A percentile compares a stretch with the other conserved stretches of the same genome.
phyloP scores from a whole-genome alignment of 441 rosid species.

The Biscutella laevigata region DNA sequence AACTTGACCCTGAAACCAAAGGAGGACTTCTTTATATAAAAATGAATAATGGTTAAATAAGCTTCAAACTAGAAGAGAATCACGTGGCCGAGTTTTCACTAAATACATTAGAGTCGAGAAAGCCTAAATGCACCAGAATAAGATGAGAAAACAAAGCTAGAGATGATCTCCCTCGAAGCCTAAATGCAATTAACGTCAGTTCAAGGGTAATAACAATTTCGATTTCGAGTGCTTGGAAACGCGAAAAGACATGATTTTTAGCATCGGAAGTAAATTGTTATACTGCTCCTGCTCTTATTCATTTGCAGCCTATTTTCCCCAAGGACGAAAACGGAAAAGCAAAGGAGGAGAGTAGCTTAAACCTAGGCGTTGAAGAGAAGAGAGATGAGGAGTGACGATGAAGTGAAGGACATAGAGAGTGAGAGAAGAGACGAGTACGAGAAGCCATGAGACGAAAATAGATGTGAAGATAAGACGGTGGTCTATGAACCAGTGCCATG shows the following conservation, averaged over 20 bases:
- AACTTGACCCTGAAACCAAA: constrained; percentile 39
- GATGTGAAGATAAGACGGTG: constrained; percentile 24
- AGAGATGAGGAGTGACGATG: constrained; percentile 19
- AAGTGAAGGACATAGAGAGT: constrained; percentile 7
- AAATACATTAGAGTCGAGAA: not conserved
- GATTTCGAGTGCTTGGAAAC: not conserved
- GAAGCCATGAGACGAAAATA: constrained; percentile 22
- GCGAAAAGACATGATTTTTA: not conserved
- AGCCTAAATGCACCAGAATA: not conserved
- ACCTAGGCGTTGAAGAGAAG: constrained; percentile 38
- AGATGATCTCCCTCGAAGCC: not conserved
- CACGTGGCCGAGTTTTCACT: not conserved
- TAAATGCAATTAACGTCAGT: not conserved
- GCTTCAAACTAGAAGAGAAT: not conserved
- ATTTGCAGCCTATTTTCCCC: constrained; percentile 3
- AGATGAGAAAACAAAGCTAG: constrained; percentile 2
- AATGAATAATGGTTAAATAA: not conserved
- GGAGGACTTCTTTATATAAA: not conserved
- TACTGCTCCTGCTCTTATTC: not conserved
- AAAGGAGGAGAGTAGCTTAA: not conserved
- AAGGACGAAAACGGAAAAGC: not conserved
- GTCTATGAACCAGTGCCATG: constrained; percentile 40
- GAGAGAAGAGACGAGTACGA: constrained; percentile 21
- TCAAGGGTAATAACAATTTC: not conserved
- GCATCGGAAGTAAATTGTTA: not conserved